Base-by-base conservation (phyloP, 2,329 filamentous ascomycete genomes). In the Emmonsia crescens region DNA sequence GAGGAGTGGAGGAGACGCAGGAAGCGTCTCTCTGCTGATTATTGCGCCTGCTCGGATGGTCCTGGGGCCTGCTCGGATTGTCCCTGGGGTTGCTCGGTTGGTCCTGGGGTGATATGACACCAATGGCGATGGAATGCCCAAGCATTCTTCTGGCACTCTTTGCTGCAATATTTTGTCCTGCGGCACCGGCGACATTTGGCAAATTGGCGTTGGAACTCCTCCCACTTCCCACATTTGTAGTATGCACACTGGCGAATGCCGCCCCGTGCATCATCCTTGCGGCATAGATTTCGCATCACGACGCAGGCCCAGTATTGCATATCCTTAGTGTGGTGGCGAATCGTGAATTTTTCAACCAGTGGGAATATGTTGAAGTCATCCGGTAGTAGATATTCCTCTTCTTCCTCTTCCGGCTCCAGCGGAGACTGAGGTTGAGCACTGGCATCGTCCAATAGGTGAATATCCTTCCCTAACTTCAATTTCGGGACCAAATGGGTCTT, bases 301-400 rank as follows among this genome's bases (percentile, higher is more conserved):
- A 99, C 94, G 64, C 93, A 94, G 21, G 94, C 94, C 94, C 94
- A 99, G 78, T 99, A 99, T 75, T 96, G 93, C 94, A 99, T 99
- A 73, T 96, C 92, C 63, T 91, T 89, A 66, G 89, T 91, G 76
- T 96, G 91, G 72, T 96, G 91, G 66, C 94, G 86, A 36, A 96
- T 90, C 4, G 94, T 99, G 73, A 97, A 99, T 75, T 96, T 97
- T 76, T 99, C 94, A 56, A 99, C 94, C 42, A 99, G 80, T 2
- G 94, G 94, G 77, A 99, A 99, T 67, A 99, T 96, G 76, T 99
- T 99, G 77, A 96, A 93, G 74, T 97, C 91, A 71, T 97, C 93
- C 16, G 92, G 89, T 8, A 96, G 82, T 31, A 95, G 78, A 72
- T 96, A 97, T 74, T 99, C 93, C 69, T 93, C 89, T 62, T 91